Evolutionary conservation across 2,329 filamentous ascomycete genomes (phyloP), one percentile per base, ranked within the genome.

Genomic region (Colletotrichum liriopes): DNA sequence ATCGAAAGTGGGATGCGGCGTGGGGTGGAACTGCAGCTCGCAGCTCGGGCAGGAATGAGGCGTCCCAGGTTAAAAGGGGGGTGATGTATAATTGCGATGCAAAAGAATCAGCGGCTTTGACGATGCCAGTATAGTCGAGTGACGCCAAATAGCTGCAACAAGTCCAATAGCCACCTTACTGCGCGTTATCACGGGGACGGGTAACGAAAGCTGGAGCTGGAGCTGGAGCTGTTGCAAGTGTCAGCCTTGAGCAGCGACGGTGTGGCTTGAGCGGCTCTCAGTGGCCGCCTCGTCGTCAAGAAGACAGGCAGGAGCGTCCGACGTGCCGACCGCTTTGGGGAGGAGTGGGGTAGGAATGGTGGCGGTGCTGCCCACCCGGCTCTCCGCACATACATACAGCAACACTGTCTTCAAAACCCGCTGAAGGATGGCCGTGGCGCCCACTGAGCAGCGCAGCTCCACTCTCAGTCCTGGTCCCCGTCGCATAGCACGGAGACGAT

Each of bases 21-120:
- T 56, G 47, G 43, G 65, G 56, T 47, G 51, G 51, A 11, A 29
- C 39, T 37, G 60, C 62, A 71, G 67, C 67, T 73, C 66, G 37
- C 12, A 52, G 64, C 65, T 74, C 18, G 39, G 35, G 39, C 49
- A 52, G 51, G 18, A n/a, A 39, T 54, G 41, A 29, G 43, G 43
- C 35, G 45, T 47, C n/a, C 29, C 11, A 39, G 43, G 37, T 20
- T 18, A 32, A 52, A 29, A 26, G 43, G 16, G n/a, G 23, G 23
- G 51, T 9, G 20, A 16, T 18, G 7, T 43, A 35, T 26, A 47
- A 47, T 23, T 7, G 20, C 18, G 37, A 37, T 45, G 37, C 26
- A 35, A 55, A 56, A 47, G 23, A 77, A 60, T 5, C 81, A 75
- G 56, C 35, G 47, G 16, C 49, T 45, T 18, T 47, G 82, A 82